Base-by-base conservation (phyloP, 2,329 filamentous ascomycete genomes). In the Nannizziopsis arthrosporioides region DNA sequence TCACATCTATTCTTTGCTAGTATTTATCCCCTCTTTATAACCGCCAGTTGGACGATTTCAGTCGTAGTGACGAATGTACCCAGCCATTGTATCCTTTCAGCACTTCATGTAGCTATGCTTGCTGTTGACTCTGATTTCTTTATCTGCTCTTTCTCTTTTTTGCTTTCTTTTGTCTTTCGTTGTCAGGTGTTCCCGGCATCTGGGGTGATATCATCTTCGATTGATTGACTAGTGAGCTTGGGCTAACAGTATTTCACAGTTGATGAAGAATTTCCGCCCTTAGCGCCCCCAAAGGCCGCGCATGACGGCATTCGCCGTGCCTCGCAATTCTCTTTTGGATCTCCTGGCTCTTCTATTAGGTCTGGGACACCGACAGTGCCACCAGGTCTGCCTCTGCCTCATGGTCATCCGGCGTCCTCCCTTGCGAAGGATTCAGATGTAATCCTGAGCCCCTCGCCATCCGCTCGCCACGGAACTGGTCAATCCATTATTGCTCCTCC, bases 251-350 rank as follows among this genome's bases (percentile, higher is more conserved):
- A 27, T 48, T 19, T 45, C 34, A 27, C 51, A 57, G 57, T 62
- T 65, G 69, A 69, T 52, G 64, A 70, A 55, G 68, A 73, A 12
- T 73, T 73, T 41, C 69, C 70, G 22, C 70, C 69, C 42, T 59
- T 73, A 17, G 68, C 61, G 31, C 50, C 56, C 17, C 59, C 57
- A n/a, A 55, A 58, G 7, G 57, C 63, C 10, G 45, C 59, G 2
- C 55, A 63, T 17, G 61, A 66, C 53, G 58, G 57, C 42, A 61
- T 65, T 55, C 60, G 67, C 46, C 61, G 66, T 51, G 54, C 65
- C 10, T 61, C 56, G 36, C 59, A 60, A 49, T 65, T 64, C 37
- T 58, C 59, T 38, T 59, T 39, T 40, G 64, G 63, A 14, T 44
- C 57, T 52, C 36, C 52, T 54, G 18, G 54, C 55, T 47, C 48